Percentiles rank a stretch among this genome's conserved stretches.
Conservation (phyloP, 2,329 filamentous ascomycete species). For the Apiospora pterosperma region DNA sequence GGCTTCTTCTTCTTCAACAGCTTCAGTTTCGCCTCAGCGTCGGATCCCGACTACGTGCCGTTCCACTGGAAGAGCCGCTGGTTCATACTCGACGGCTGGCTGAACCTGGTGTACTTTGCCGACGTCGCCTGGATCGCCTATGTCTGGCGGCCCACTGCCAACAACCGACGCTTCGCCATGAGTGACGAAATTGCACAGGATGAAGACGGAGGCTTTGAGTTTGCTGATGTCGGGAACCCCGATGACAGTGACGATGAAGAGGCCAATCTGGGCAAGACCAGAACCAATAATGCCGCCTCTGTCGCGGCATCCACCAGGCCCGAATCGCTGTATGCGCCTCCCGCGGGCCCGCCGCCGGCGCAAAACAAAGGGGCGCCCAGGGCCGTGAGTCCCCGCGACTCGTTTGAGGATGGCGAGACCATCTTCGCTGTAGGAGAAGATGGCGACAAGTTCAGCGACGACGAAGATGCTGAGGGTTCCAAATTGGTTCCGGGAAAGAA, state of each 20-base stretch:
- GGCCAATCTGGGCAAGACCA: conserved; percentile 40
- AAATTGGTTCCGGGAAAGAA: conserved; percentile 4
- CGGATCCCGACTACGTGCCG: conserved; percentile 85
- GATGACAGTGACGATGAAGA: conserved; percentile 62
- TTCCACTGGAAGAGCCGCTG: conserved; percentile 96
- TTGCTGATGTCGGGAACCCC: conserved; percentile 81
- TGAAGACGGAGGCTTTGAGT: conserved; percentile 92
- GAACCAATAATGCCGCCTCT: conserved; percentile 16
- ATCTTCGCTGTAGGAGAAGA: conserved; percentile 93
- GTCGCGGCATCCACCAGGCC: not conserved
- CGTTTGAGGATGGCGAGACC: conserved; percentile 78
- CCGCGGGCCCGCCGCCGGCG: conserved; percentile 17
- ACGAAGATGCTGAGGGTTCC: conserved; percentile 47
- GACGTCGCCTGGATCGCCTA: conserved; percentile 94
- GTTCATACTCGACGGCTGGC: conserved; percentile 97
- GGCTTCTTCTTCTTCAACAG: conserved; percentile 99
- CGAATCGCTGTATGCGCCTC: conserved; percentile 9
- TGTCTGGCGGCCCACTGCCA: conserved; percentile 92
- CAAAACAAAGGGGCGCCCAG: conserved; percentile 19
- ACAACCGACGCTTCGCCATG: conserved; percentile 97
- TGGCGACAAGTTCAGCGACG: conserved; percentile 77
- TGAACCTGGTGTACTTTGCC: conserved; percentile 92
- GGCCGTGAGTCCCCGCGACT: conserved; percentile 55
- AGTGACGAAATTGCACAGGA: conserved; percentile 98
- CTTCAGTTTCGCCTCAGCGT: conserved; percentile 84